Conservation (phyloP, 2,329 filamentous ascomycete genomes). For the Colletotrichum lini region DNA sequence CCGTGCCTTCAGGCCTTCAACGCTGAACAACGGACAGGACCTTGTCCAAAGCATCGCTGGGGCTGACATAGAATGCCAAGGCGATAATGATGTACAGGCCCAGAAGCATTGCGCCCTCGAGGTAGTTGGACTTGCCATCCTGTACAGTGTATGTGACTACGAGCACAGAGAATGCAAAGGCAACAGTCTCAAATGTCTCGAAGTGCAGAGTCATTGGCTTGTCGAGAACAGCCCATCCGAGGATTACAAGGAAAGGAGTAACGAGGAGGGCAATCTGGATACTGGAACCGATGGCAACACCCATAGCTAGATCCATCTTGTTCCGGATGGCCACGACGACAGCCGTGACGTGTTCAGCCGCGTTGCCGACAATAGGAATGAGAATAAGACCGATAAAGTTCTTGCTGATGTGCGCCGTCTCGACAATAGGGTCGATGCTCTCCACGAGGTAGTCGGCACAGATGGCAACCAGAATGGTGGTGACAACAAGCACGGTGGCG, state of each 20-base stretch:
- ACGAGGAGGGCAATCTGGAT: slow-evolving; percentile 88
- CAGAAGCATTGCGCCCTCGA: slow-evolving; percentile 81
- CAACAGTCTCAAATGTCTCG: slow-evolving; percentile 84
- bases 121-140: slow-evolving; percentile 87
- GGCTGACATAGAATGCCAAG: slow-evolving; percentile 71
- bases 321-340: slow-evolving; percentile 84
- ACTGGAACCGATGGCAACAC: slow-evolving; percentile 85
- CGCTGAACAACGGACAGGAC: slow-evolving; percentile 38
- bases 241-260: slow-evolving; percentile 83
- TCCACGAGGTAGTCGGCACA: slow-evolving; percentile 85
- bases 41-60: slow-evolving; percentile 63
- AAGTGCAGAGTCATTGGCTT: slow-evolving; percentile 85
- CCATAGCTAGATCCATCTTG: slow-evolving; percentile 82
- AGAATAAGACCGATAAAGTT: slow-evolving; percentile 86
- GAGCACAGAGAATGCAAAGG: slow-evolving; percentile 81
- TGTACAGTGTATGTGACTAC: slow-evolving; percentile 84
- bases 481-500: slow-evolving; percentile 74
- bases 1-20: slow-evolving; percentile 9
- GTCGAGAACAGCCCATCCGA: slow-evolving; percentile 82
- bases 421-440: slow-evolving; percentile 81
- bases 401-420: slow-evolving; percentile 79
- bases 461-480: slow-evolving; percentile 79
- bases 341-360: slow-evolving; percentile 85
- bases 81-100: slow-evolving; percentile 73
- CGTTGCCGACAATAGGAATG: slow-evolving; percentile 85